Percentiles rank a stretch among this genome's conserved stretches.
Conservation (phyloP, 2,329 filamentous ascomycete species). For the Fusarium goolgardi region DNA sequence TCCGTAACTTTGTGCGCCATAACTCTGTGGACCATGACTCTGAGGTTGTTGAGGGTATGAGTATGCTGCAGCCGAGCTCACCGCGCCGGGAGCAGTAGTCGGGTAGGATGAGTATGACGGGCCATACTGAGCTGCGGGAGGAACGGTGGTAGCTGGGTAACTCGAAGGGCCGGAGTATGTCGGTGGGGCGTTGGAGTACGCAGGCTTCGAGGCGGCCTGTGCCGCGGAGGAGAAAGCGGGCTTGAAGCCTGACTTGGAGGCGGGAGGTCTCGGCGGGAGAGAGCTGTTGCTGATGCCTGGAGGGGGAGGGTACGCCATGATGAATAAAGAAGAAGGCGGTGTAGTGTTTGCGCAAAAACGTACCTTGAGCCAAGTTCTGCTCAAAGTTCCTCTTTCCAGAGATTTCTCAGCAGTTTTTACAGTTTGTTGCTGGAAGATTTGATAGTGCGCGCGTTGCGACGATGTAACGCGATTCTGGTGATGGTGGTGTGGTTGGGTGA, state of each 20-base stretch:
- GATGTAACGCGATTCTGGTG: conserved; percentile 11
- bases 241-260: conserved; percentile 61
- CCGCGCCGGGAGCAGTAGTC: conserved; percentile 38
- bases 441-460: conserved; percentile 5
- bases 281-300: conserved; percentile 69
- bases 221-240: conserved; percentile 61
- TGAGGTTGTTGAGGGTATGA: conserved; percentile 46
- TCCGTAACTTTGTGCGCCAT: conserved; percentile 51
- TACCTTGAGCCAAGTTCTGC: conserved; percentile 63
- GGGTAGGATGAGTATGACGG: conserved; percentile 56
- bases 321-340: conserved; percentile 61
- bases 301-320: conserved; percentile 89
- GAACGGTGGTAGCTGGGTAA: conserved; percentile 52
- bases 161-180: conserved; percentile 48
- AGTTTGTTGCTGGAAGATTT: conserved; percentile 7
- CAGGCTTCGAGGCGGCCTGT: conserved; percentile 52
- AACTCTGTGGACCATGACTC: conserved; percentile 45
- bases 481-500: conserved; percentile 23
- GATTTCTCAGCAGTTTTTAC: conserved; percentile 11
- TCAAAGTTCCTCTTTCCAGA: conserved; percentile 49
- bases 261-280: conserved; percentile 82
- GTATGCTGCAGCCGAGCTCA: conserved; percentile 46
- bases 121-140: conserved; percentile 59
- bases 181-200: conserved; percentile 50
- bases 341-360: conserved; percentile 52